These are phyloP conservation scores for Suhomyces xylopsoci DNA, from an alignment of 805 yeast genomes.

Conservation along the genomic window DNA sequence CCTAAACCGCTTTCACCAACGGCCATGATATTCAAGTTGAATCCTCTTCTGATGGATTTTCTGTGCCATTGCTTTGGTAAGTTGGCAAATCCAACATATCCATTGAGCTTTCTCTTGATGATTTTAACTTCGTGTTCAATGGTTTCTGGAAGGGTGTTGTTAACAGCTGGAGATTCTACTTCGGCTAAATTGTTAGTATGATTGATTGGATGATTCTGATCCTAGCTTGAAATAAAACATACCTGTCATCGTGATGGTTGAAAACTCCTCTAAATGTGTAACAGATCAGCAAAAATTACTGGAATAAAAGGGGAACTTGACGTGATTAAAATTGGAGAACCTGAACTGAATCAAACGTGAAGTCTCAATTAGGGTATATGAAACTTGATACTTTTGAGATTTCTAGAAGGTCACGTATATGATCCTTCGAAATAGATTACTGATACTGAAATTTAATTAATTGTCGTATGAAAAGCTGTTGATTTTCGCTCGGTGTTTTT, in stretches of 20 bases:
- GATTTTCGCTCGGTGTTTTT: background rate
- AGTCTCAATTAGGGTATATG: background rate
- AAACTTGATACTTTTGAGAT: background rate
- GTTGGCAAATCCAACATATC: conserved; percentile 96
- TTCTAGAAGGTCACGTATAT: background rate
- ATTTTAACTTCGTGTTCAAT: conserved; percentile 49
- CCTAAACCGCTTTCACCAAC: conserved; percentile 94
- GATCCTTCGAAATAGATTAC: background rate
- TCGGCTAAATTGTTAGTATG: conserved; percentile 10
- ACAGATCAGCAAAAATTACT: background rate
- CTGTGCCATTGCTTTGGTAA: conserved; percentile 99
- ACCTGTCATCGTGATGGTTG: conserved; percentile 1
- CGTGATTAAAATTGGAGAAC: background rate
- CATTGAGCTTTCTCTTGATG: conserved; percentile 78
- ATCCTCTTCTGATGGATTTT: conserved; percentile 76
- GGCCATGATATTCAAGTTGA: conserved; percentile 81
- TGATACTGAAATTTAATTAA: background rate
- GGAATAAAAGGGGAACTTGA: background rate
- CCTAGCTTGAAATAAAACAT: background rate
- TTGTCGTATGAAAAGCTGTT: background rate
- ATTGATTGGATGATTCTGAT: background rate
- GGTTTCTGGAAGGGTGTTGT: conserved; percentile 9
- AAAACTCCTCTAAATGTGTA: background rate
- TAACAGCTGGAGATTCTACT: conserved; percentile 10
- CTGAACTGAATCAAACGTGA: background rate